phyloP scores from a whole-genome alignment of 495 filamentous ascomycete genomes.

The Penicillium pancosmium region DNA sequence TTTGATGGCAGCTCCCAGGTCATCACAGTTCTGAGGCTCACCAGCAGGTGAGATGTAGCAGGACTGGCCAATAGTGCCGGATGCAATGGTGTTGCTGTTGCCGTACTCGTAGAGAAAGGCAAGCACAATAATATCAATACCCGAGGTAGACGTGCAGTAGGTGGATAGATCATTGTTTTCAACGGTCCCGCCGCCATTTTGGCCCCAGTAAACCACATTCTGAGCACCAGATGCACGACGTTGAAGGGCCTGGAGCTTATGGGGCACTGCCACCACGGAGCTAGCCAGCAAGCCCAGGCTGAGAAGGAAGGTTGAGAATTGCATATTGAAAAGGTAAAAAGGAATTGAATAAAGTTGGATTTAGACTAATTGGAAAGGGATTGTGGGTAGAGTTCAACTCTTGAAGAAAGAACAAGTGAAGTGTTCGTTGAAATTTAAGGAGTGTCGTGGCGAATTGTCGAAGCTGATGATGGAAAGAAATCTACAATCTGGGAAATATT shows the following conservation, averaged over 20 bases:
- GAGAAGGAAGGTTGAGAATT: no score
- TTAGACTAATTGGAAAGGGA: no score
- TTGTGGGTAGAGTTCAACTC: no score
- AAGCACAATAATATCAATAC: constrained; percentile 54
- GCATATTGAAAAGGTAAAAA: no score
- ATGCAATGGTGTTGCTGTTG: constrained; percentile 29
- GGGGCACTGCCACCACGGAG: not conserved
- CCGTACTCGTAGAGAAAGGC: constrained; percentile 53
- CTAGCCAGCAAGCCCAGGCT: not conserved
- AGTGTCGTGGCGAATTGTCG: no score
- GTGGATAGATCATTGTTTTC: constrained; percentile 45
- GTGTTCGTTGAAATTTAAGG: no score
- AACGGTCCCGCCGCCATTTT: constrained; percentile 33
- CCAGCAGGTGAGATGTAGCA: constrained; percentile 26
- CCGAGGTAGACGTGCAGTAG: constrained; percentile 39
- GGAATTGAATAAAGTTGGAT: no score
- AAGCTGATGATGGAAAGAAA: no score
- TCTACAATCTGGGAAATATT: no score
- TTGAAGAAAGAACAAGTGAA: no score
- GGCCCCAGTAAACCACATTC: constrained; percentile 50
- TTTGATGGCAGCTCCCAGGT: constrained; percentile 47
- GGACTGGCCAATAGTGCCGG: constrained; percentile 29
- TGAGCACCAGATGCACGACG: constrained; percentile 5
- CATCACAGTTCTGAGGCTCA: constrained; percentile 41
- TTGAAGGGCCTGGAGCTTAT: not conserved